phyloP scores from a whole-genome alignment of 2,329 filamentous ascomycete species.

The Epichloe glyceriae region DNA sequence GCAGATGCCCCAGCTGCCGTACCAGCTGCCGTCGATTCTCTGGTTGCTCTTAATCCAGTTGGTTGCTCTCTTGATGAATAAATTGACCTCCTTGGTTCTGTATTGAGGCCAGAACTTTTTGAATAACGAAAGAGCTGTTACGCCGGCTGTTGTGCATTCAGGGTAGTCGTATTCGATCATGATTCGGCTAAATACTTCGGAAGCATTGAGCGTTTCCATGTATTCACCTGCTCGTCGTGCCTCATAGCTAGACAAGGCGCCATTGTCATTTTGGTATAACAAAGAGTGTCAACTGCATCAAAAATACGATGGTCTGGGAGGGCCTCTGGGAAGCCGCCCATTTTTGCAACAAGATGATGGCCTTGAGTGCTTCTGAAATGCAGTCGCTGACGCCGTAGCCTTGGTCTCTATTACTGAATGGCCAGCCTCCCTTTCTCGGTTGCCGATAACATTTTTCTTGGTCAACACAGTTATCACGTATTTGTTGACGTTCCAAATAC shows the following conservation, averaged over 20 bases:
- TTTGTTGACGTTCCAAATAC: conserved; percentile 85
- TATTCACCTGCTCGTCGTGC: conserved; percentile 62
- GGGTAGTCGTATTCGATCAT: conserved; percentile 99
- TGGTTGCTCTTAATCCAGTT: conserved; percentile 74
- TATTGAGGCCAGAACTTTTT: conserved; percentile 71
- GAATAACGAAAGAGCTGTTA: conserved; percentile 79
- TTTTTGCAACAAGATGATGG: conserved; percentile 72
- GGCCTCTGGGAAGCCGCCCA: conserved; percentile 58
- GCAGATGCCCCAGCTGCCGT: conserved; percentile 95
- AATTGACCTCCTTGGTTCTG: conserved; percentile 58
- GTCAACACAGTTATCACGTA: conserved; percentile 67
- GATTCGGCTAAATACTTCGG: conserved; percentile 90
- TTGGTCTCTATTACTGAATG: conserved; percentile 83
- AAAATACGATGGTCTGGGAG: conserved; percentile 67
- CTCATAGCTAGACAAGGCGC: conserved; percentile 87
- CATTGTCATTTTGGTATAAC: conserved; percentile 77
- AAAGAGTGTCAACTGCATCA: conserved; percentile 85
- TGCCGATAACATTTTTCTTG: conserved; percentile 79
- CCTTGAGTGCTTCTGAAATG: conserved; percentile 80
- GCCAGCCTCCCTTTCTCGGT: conserved; percentile 85
- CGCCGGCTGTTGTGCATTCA: conserved; percentile 90
- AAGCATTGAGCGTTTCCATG: conserved; percentile 81
- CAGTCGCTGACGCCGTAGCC: conserved; percentile 95
- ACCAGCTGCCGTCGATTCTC: conserved; percentile 79
- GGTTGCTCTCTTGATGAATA: conserved; percentile 61